A percentile compares a stretch with the other conserved stretches of the same genome.
phyloP scores from a whole-genome alignment of 371 early-diverging fungal species.

The Conidiobolus incongruus region DNA sequence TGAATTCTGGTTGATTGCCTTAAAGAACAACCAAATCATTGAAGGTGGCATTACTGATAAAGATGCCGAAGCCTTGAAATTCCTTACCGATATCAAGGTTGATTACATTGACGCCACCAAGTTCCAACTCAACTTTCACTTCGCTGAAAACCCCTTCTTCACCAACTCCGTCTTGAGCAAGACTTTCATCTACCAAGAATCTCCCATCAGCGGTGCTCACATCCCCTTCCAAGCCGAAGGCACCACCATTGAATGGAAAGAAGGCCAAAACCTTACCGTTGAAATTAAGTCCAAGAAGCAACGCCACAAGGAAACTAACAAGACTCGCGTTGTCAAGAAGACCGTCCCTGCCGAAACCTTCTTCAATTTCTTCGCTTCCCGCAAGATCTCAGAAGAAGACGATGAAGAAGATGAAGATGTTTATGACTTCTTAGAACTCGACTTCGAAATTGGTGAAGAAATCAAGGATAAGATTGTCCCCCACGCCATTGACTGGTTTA shows the following conservation, averaged over 20 bases:
- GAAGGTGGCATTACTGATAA: conserved; percentile 61
- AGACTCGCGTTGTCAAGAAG: conserved; percentile 90
- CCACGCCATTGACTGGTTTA: conserved; percentile 91
- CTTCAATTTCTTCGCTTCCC: conserved; percentile 85
- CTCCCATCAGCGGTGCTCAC: conserved; percentile 34
- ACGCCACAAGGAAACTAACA: conserved; percentile 90
- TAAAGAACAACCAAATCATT: conserved; percentile 62
- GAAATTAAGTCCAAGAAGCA: conserved; percentile 88
- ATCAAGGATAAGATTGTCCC: conserved; percentile 89
- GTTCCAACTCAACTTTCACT: conserved; percentile 77
- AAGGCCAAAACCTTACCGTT: conserved; percentile 75
- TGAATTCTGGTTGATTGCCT: conserved; percentile 79
- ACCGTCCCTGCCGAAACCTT: conserved; percentile 83
- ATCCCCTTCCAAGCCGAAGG: conserved; percentile 81
- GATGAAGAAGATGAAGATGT: conserved; percentile 49
- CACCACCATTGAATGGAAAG: conserved; percentile 78
- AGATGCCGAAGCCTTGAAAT: conserved; percentile 64
- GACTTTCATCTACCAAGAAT: conserved; percentile 63
- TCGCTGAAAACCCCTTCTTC: conserved; percentile 75
- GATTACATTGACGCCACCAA: conserved; percentile 59
- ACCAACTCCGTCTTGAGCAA: conserved; percentile 63
- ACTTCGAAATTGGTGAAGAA: conserved; percentile 86
- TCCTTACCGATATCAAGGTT: conserved; percentile 63
- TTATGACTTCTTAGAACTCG: conserved; percentile 61
- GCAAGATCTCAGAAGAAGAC: conserved; percentile 35